Base-by-base conservation (phyloP, 352 stramenopile genomes). In the Globisporangium cederbergense region DNA sequence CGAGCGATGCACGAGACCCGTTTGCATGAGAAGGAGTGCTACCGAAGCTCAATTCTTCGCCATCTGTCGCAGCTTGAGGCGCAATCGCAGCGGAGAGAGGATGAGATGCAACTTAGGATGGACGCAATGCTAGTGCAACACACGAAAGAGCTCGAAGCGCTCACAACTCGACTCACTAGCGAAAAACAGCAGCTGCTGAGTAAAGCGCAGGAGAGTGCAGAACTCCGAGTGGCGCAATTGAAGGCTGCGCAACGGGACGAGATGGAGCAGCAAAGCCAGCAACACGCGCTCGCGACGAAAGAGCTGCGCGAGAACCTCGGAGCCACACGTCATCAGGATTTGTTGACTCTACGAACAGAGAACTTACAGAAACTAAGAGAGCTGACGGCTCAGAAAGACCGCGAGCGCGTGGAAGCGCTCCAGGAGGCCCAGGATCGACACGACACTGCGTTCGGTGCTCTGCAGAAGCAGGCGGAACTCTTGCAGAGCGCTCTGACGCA, bases 371-470 rank as follows among this genome's bases (percentile, higher is more conserved):
- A 82, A 32, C 45, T 81, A 18, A 68, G 62, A 0, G 68, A 78
- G 0, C 22, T 83, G 14, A 62, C 60, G 2, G 55, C 14, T 1
- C 67, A 75, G 32, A 88, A 85, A 60, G 78, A 92, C 43, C n/a
- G 32, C 0, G 76, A 86, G 53, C 68, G 68, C 3, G 57, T 61
- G 1, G 62, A 72, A 11, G 66, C 66, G 4, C 57, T 84, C 20
- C 54, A 69, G 14, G 68, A 76, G n/a, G 68, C 70, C 6, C 64
- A 74, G 52, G 43, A 22, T 2, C 25, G 47, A 10, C 73, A 88
- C 61, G 58, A 71, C 11, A 55, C 69, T n/a, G 56, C 76, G 20
- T 67, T 73, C 25, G 46, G n/a, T 0, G 60, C 60, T 4, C n/a
- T 89, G 38, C 54, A 72, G 34, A 56, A 20, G 25, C 64, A 71